phyloP scores from a whole-genome alignment of 257 asterid genomes.

The Schizonepeta tenuifolia region DNA sequence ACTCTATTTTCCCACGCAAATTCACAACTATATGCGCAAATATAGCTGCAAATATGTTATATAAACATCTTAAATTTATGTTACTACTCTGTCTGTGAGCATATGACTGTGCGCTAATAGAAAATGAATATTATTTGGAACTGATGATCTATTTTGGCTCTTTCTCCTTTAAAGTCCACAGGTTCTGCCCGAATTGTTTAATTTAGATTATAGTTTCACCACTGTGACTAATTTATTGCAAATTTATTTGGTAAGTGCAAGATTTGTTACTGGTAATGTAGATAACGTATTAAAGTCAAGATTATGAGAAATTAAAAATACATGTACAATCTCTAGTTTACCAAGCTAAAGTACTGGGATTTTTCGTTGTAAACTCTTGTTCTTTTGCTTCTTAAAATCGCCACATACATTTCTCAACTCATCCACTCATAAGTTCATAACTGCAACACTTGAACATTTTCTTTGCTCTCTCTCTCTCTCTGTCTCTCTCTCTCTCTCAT shows the following conservation, averaged over 20 bases:
- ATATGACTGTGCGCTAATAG: neutral
- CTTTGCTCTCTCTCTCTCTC: conserved; percentile 16
- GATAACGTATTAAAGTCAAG: neutral
- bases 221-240: neutral
- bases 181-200: neutral
- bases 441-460: conserved; percentile 33
- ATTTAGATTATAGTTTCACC: neutral
- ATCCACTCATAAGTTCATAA: conserved; percentile 38
- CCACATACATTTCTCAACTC: conserved; percentile 38
- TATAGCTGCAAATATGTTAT: no score
- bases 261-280: neutral
- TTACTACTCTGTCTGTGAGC: no score
- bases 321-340: conserved; percentile 15
- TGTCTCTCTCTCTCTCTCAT: conserved; percentile 17
- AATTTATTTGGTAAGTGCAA: neutral
- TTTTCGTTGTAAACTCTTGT: conserved; percentile 32
- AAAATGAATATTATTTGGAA: conserved; percentile 14
- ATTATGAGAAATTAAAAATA: neutral
- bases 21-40: neutral
- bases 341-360: conserved; percentile 9
- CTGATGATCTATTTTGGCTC: neutral
- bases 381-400: conserved; percentile 37
- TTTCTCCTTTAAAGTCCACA: conserved; percentile 15
- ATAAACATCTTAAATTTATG: no score
- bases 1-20: neutral